Evolutionary conservation across 805 yeast genomes (phyloP), one percentile per base, ranked within the genome.

Genomic region (Tetrapisispora phaffii): DNA sequence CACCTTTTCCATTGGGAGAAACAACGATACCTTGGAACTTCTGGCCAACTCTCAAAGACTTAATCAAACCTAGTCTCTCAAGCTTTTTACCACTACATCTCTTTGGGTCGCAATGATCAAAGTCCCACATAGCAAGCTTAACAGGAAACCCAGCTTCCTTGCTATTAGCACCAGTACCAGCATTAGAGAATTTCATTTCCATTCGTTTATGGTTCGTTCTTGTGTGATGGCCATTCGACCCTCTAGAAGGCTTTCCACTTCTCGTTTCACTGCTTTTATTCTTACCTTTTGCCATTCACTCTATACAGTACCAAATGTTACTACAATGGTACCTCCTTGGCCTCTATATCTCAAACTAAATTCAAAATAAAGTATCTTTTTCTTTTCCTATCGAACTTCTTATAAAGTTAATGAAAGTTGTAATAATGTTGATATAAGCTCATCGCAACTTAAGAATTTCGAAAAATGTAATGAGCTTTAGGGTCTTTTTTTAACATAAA

Each of bases 101-200:
- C 60, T 93, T 93, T 1, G 98, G 98, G 66, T 93, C 98, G 68
- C 98, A 93, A 60, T 93, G 98, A 53, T 89, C 96, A 59, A 93
- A 93, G 63, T 93, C 98, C 96, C 98, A 90, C 98, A 90, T 90
- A 16, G 96, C 97, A 50, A 89, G 63, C 57, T 86, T 88, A 29
- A 83, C 82, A 1, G 95, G 96, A 58, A 86, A 85, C 42, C 73
- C 68, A 2, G 50, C 51, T 15, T 53, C 20, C 66, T 70, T 36
- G 53, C 63, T 44, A 60, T 39, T 48, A 12, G 53, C 49, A 2
- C 50, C 55, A 21, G 51, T 51, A 40, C 63, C 49, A 12, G 53
- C 49, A 3, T 50, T 54, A 21, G 52, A 51, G 39, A 62, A 67
- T 41, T 60, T 68, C 45, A 59, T 51, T 42, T 69, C 72, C 50